Evolutionary conservation across 139 green algal genomes (phyloP).

Genomic region (Tetratostichococcus sp.): DNA sequence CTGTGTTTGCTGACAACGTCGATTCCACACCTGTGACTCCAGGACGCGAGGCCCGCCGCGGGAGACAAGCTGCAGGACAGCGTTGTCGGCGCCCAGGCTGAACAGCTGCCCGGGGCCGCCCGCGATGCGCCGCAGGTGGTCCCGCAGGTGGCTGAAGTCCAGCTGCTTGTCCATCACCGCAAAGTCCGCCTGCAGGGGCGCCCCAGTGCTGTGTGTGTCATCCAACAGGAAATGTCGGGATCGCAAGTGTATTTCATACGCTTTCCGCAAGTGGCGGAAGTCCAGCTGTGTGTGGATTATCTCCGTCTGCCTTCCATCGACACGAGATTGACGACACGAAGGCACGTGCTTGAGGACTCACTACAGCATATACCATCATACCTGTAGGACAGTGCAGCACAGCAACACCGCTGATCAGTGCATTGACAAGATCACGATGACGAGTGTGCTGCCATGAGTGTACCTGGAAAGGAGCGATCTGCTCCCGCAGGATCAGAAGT

Average conservation of each 20-base stretch:
- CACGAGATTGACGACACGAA: no score
- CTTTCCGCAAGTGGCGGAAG: no score
- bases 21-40: slow-evolving; percentile 50
- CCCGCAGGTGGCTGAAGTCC: slow-evolving; percentile 90
- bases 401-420: not conserved
- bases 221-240: no score
- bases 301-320: no score
- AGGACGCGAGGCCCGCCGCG: slow-evolving; percentile 60
- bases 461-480: slow-evolving; percentile 60
- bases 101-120: slow-evolving; percentile 81
- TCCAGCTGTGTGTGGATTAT: no score
- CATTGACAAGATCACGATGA: not conserved
- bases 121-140: slow-evolving; percentile 74
- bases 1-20: no score
- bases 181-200: slow-evolving; percentile 82
- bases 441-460: no score
- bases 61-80: slow-evolving; percentile 75
- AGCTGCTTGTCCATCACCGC: slow-evolving; percentile 74
- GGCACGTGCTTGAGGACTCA: no score
- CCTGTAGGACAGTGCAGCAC: no score
- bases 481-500: slow-evolving; percentile 89
- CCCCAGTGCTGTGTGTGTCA: no score
- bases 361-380: no score
- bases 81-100: slow-evolving; percentile 63
- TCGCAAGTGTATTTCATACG: no score